A percentile compares a stretch with the other conserved stretches of the same genome.
Conservation (phyloP, 2,329 filamentous ascomycete species). For the Periconia digitata region DNA sequence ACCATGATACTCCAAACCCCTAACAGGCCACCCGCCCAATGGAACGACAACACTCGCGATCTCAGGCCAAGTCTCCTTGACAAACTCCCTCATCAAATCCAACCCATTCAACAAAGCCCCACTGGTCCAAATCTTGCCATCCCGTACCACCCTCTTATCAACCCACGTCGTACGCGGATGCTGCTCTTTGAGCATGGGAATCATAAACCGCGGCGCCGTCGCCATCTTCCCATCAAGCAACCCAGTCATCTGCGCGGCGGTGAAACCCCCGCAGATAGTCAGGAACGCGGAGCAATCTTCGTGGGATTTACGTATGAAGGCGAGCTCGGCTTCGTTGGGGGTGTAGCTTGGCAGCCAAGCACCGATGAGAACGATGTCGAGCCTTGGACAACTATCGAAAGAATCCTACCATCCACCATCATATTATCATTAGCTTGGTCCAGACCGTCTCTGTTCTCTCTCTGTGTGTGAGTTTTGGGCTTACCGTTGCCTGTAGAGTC, state of each 20-base stretch:
- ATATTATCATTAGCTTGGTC: neutral
- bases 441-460: neutral
- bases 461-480: neutral
- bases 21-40: constrained; percentile 6
- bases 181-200: constrained; percentile 26
- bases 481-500: constrained; percentile 17
- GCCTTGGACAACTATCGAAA: constrained; percentile 43
- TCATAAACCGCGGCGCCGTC: constrained; percentile 38
- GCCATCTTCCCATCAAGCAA: constrained; percentile 43
- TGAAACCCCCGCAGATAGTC: constrained; percentile 44
- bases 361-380: constrained; percentile 49
- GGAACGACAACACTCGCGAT: constrained; percentile 4
- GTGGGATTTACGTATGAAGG: constrained; percentile 42
- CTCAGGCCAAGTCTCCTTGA: constrained; percentile 22
- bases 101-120: constrained; percentile 36
- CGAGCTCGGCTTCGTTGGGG: constrained; percentile 37
- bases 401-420: constrained; percentile 32
- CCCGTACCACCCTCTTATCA: constrained; percentile 30
- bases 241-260: constrained; percentile 37
- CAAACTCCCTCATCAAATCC: constrained; percentile 36
- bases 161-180: constrained; percentile 43
- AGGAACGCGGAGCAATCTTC: constrained; percentile 43
- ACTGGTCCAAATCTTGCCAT: constrained; percentile 39
- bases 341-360: constrained; percentile 34
- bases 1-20: constrained; percentile 9